phyloP scores from a whole-genome alignment of 208 protist species.

The Trypanosoma melophagium region DNA sequence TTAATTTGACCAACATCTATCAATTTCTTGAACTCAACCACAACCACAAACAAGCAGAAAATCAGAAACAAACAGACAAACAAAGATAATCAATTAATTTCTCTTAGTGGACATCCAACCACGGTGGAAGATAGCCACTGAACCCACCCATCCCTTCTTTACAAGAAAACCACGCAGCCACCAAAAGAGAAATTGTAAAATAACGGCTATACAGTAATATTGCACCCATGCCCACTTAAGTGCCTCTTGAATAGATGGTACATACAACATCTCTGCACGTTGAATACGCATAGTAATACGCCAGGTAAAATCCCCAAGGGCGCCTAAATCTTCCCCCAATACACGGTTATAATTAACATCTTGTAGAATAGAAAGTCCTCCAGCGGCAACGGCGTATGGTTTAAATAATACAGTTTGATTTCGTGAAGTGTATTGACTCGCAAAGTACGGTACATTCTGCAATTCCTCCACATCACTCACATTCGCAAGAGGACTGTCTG shows the following conservation, averaged over 20 bases:
- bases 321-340: slow-evolving; percentile 62
- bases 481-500: slow-evolving; percentile 43
- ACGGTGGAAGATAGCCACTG: slow-evolving; percentile 51
- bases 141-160: slow-evolving; percentile 49
- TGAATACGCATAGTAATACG: slow-evolving; percentile 57
- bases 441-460: slow-evolving; percentile 55
- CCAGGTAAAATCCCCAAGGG: slow-evolving; percentile 70
- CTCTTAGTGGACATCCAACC: slow-evolving; percentile 11
- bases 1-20: too few relatives aligned
- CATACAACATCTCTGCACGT: slow-evolving; percentile 49
- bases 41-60: not conserved
- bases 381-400: slow-evolving; percentile 32
- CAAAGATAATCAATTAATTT: not conserved
- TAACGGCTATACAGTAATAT: slow-evolving; percentile 75
- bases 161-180: slow-evolving; percentile 62
- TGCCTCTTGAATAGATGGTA: slow-evolving; percentile 59
- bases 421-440: slow-evolving; percentile 45
- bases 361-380: slow-evolving; percentile 51
- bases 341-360: slow-evolving; percentile 29
- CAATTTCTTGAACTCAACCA: too few relatives aligned
- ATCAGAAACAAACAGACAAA: slow-evolving; percentile 6
- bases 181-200: slow-evolving; percentile 77
- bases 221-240: slow-evolving; percentile 88
- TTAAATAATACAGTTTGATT: slow-evolving; percentile 61
- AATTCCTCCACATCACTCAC: slow-evolving; percentile 37